phyloP scores from a whole-genome alignment of 2,329 filamentous ascomycete species.

The Trichoderma atroviride region DNA sequence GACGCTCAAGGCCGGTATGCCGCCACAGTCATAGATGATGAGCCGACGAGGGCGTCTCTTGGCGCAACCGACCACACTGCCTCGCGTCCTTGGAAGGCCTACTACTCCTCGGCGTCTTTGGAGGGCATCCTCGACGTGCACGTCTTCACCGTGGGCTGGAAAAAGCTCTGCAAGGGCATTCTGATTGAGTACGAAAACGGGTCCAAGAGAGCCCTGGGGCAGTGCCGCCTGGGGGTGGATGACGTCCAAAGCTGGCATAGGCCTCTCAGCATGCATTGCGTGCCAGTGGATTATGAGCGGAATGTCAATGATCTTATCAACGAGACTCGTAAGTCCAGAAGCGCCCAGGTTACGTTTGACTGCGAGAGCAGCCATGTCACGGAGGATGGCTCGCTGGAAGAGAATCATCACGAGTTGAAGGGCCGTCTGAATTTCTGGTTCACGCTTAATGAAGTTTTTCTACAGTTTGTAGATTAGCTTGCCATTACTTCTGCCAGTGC shows the following conservation, averaged over 20 bases:
- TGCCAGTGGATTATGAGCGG: neutral
- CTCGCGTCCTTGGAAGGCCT: neutral
- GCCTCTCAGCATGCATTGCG: neutral
- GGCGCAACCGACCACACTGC: too few relatives aligned
- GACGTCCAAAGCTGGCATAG: neutral
- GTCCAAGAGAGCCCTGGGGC: neutral
- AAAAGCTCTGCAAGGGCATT: neutral
- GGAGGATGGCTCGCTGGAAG: neutral
- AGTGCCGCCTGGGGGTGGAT: slow-evolving; percentile 8
- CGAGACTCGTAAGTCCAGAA: neutral
- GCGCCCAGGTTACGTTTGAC: neutral
- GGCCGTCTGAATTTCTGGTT: slow-evolving; percentile 9
- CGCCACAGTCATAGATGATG: neutral
- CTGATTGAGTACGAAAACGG: neutral
- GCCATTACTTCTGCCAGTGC: neutral
- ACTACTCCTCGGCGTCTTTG: slow-evolving; percentile 1
- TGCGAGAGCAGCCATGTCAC: neutral
- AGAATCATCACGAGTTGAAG: neutral
- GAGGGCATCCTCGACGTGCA: neutral
- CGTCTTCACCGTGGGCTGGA: neutral
- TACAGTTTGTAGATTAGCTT: neutral
- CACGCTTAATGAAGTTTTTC: neutral
- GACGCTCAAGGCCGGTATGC: neutral
- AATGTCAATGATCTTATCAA: neutral
- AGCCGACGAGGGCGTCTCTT: neutral